These are phyloP conservation scores for Gorgonomyces haynaldii DNA, from an alignment of 192 early-diverging fungal species.

Conservation along the genomic window DNA sequence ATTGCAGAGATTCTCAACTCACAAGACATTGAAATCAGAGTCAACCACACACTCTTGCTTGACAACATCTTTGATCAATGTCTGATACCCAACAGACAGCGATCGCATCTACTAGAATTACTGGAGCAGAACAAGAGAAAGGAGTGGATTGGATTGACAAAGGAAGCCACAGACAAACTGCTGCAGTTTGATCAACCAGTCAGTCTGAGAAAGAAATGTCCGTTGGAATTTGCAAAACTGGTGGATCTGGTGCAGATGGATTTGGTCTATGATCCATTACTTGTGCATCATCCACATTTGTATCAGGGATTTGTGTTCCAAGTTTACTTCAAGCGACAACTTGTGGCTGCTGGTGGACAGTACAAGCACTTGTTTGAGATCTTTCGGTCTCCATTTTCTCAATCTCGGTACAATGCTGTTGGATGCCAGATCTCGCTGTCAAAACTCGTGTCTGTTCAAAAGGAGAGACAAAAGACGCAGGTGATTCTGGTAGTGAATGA, in stretches of 20 bases:
- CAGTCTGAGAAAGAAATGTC: slow-evolving; percentile 39
- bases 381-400: slow-evolving; percentile 38
- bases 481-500: slow-evolving; percentile 19
- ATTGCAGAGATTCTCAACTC: slow-evolving; percentile 42
- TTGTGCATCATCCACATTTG: slow-evolving; percentile 47
- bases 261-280: slow-evolving; percentile 42
- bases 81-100: not conserved
- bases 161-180: slow-evolving; percentile 18
- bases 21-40: not conserved
- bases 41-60: slow-evolving; percentile 5
- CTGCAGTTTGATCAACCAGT: slow-evolving; percentile 49
- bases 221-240: too few relatives aligned
- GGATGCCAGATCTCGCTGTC: slow-evolving; percentile 65
- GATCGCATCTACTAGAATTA: too few relatives aligned
- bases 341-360: slow-evolving; percentile 58
- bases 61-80: not conserved
- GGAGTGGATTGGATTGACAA: too few relatives aligned
- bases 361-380: slow-evolving; percentile 50
- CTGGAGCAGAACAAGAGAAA: not conserved
- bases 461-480: slow-evolving; percentile 8
- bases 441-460: slow-evolving; percentile 15
- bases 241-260: slow-evolving; percentile 31
- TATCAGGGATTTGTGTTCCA: slow-evolving; percentile 55
- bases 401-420: slow-evolving; percentile 35
- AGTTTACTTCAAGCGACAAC: slow-evolving; percentile 28